Evolutionary conservation across 2,329 filamentous ascomycete genomes (phyloP).

Genomic region (Paraconiothyrium brasiliense): DNA sequence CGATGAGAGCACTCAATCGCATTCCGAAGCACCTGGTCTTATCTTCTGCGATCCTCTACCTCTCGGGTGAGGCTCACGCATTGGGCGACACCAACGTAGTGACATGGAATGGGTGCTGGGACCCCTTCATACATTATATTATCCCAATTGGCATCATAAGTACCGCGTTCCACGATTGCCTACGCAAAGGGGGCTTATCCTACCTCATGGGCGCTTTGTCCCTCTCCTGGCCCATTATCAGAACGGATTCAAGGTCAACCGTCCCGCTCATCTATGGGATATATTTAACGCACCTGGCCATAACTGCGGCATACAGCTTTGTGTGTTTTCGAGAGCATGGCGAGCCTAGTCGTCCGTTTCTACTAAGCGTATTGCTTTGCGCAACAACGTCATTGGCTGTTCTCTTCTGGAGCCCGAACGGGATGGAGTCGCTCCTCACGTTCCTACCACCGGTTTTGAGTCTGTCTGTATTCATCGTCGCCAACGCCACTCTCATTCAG

Average conservation of each 20-base stretch:
- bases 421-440: background rate
- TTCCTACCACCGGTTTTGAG: background rate
- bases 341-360: background rate
- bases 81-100: background rate
- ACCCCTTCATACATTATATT: background rate
- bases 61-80: background rate
- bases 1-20: background rate
- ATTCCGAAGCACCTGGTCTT: background rate
- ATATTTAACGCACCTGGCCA: background rate
- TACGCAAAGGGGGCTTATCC: background rate
- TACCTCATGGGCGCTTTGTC: background rate
- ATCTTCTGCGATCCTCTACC: background rate
- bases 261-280: background rate
- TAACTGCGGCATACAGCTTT: background rate
- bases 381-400: background rate
- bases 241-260: background rate
- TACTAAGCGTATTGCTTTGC: background rate
- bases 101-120: background rate
- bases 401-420: background rate
- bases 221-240: background rate
- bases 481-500: background rate
- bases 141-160: background rate
- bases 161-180: background rate
- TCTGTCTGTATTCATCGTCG: background rate
- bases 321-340: background rate